A percentile compares a stretch with the other conserved stretches of the same genome.
These are phyloP conservation scores for Pleurotus ostreatus DNA, from an alignment of 768 basidiomycete genomes.

Conservation along the genomic window DNA sequence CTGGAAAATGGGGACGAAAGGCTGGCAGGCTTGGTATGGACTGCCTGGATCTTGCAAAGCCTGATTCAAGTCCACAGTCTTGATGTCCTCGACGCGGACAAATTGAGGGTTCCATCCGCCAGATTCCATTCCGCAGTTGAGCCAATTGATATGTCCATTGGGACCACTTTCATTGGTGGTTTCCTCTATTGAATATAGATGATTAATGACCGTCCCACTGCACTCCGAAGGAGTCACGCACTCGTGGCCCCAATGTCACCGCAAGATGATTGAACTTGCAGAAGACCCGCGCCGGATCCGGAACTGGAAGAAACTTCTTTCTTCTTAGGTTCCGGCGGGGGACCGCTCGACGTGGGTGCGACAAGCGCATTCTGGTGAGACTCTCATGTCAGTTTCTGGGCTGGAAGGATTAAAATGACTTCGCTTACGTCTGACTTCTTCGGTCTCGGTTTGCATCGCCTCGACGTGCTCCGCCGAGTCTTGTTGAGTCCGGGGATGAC, in stretches of 20 bases:
- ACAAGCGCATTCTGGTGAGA: no score
- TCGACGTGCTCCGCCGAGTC: background rate
- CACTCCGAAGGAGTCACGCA: conserved; percentile 18
- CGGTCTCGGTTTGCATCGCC: conserved; percentile 3
- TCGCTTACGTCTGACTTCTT: background rate
- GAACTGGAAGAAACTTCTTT: background rate
- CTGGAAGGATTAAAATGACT: no score
- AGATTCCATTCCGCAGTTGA: conserved; percentile 70
- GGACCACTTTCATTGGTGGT: conserved; percentile 52
- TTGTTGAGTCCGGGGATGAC: conserved; percentile 1
- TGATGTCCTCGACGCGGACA: conserved; percentile 48
- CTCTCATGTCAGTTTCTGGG: no score
- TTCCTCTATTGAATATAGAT: conserved; percentile 30
- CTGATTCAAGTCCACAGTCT: conserved; percentile 38
- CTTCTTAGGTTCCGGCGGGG: background rate
- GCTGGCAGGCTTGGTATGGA: conserved; percentile 58
- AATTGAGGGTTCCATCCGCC: conserved; percentile 72
- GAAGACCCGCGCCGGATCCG: background rate
- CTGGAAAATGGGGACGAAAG: conserved; percentile 52
- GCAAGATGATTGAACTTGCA: conserved; percentile 33
- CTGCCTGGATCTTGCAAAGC: conserved; percentile 46
- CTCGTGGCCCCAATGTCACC: conserved; percentile 49
- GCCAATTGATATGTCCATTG: conserved; percentile 69
- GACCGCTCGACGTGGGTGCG: background rate
- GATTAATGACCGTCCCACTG: background rate